Base-by-base conservation (phyloP, 352 stramenopile genomes). In the Achlya hypogyna region DNA sequence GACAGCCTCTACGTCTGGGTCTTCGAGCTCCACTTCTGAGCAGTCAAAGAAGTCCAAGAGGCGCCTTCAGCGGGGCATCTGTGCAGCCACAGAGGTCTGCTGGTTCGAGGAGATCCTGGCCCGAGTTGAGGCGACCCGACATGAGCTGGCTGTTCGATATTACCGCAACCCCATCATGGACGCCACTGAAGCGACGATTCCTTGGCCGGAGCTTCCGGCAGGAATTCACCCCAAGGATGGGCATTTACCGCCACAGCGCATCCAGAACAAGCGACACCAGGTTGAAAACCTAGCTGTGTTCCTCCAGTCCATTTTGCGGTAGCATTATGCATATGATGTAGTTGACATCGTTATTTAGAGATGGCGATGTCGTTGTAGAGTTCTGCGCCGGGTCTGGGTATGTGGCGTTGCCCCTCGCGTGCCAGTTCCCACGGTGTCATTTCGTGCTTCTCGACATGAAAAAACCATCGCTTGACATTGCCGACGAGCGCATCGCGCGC, bases 401-500 rank as follows among this genome's bases (percentile, higher is more conserved):
- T 62, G 81, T 90, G 14, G 81, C 81, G 38, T 62, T 93, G 42
- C 84, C 84, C 29, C 76, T 91, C 29, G 82, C 84, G 62, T 89
- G 74, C 62, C 72, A 90, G 35, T 90, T 88, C 31, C 81, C 79
- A 1, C 71, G 86, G 58, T 90, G 82, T 69, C 84, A 66, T 32
- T 91, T 93, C 63, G 80, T 91, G 25, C 62, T 93, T 23, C 74
- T 91, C 5, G 84, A 93, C 71, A 90, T 81, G 74, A 91, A 91
- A 63, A 69, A 84, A 47, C 77, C 74, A 29, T 90, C 82, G n/a
- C 76, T 93, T 22, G 78, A 77, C 22, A 90, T 93, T 38, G 83
- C 81, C 3, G 53, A 82, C 40, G 78, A 92, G 45, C 82, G 84
- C 10, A 85, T 92, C 56, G 75, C 73, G 45, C 71, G 78, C 14